Base-by-base conservation (phyloP, 768 basidiomycete genomes). In the Cystoderma amianthinum region DNA sequence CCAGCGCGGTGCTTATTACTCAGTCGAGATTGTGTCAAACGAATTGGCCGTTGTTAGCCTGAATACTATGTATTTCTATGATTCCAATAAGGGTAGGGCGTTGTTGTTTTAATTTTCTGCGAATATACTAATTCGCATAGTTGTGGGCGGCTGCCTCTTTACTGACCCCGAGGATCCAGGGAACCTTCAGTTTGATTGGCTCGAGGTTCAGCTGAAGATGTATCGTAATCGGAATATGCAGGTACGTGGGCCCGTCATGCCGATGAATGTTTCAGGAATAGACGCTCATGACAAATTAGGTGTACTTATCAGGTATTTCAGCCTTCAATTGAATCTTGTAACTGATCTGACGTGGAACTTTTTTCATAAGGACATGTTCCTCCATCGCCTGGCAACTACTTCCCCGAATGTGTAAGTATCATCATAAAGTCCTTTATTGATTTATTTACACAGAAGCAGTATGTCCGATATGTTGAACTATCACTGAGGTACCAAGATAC, bases 21-120 rank as follows among this genome's bases (percentile, higher is more conserved):
- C 85, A 2, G 67, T 74, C 25, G 90, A 93, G 51, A 83, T 94
- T 32, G 77, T 94, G 21, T 83, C 86, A 1, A 71, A 80, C 46
- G 53, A 76, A 42, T 51, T 93, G 28, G 88, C 86, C 9, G 85
- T 82, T 37, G 80, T 96, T 54, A 85, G 83, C 49, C 65, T 94
- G 39, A 96, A 93, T 60, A 92, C 91, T 0, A 75, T 94, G 64
- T 94, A 88, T 63, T 93, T 88, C 65, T 94, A 85, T 59, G 85
- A 89, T 57, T 80, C 85, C 11, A 93, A 93, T 60, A 86, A 87
- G 67, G 83, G 88, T 84, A 40, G 44, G n/a, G n/a, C n/a, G n/a
- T n/a, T n/a, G n/a, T n/a, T n/a, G n/a, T n/a, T n/a, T n/a, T n/a
- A n/a, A n/a, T n/a, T n/a, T n/a, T n/a, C n/a, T n/a, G n/a, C n/a